Evolutionary conservation across 2,329 filamentous ascomycete species (phyloP).

Genomic region (Pseudogymnoascus sp.): DNA sequence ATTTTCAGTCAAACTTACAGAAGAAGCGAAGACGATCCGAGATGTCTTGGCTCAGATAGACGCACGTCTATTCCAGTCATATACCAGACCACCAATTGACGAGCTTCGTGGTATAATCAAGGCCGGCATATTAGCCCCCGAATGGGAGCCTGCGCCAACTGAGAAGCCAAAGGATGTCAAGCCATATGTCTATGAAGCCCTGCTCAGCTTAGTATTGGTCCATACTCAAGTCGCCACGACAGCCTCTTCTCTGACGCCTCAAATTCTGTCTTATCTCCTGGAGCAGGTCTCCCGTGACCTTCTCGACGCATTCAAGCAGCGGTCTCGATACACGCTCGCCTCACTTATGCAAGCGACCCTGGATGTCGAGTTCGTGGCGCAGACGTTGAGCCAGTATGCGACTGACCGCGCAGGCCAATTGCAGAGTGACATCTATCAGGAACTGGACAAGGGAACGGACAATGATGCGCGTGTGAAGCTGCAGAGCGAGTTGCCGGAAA

Average conservation of each 20-base stretch:
- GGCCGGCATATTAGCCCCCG: conserved; percentile 59
- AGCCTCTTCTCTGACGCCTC: conserved; percentile 64
- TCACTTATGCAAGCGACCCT: conserved; percentile 94
- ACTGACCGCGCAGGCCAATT: conserved; percentile 72
- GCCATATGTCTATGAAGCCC: conserved; percentile 81
- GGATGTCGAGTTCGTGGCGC: conserved; percentile 92
- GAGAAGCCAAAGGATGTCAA: conserved; percentile 65
- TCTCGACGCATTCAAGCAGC: conserved; percentile 68
- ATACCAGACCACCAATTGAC: conserved; percentile 70
- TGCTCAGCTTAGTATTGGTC: conserved; percentile 79
- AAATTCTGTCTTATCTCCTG: conserved; percentile 79
- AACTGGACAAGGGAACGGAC: conserved; percentile 81
- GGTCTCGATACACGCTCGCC: conserved; percentile 62
- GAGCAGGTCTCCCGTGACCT: conserved; percentile 74
- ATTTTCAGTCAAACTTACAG: conserved; percentile 89
- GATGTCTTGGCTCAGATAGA: conserved; percentile 90
- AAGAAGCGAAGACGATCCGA: conserved; percentile 84
- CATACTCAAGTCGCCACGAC: conserved; percentile 85
- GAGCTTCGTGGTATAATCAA: conserved; percentile 62
- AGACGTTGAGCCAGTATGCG: conserved; percentile 85
- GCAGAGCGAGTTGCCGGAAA: conserved; percentile 81
- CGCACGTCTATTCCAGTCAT: conserved; percentile 81
- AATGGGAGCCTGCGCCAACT: conserved; percentile 58
- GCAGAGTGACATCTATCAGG: conserved; percentile 86
- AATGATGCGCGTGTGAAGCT: conserved; percentile 72